A percentile compares a stretch with the other conserved stretches of the same genome.
Conservation (phyloP, 495 filamentous ascomycete genomes). For the Saxophila tyrrhenica region DNA sequence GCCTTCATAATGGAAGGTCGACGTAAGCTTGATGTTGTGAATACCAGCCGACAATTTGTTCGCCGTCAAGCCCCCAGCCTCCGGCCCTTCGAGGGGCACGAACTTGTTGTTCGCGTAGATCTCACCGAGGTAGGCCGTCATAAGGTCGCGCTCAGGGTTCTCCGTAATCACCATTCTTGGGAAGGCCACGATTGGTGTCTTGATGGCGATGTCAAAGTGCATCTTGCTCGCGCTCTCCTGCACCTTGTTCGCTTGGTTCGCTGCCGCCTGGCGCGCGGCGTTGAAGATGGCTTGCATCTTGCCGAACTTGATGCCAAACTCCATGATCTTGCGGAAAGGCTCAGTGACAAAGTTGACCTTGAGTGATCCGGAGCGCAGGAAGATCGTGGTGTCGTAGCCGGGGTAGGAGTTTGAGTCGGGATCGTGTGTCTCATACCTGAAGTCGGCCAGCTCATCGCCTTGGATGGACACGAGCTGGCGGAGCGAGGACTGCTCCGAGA, state of each 20-base stretch:
- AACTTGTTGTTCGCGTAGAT: slow-evolving; percentile 95
- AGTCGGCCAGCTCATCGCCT: slow-evolving; percentile 93
- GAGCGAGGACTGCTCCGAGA: slow-evolving; percentile 63
- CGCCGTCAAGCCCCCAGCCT: slow-evolving; percentile 55
- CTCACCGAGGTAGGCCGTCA: slow-evolving; percentile 91
- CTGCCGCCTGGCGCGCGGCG: slow-evolving; percentile 87
- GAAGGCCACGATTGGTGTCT: slow-evolving; percentile 92
- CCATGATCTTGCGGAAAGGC: slow-evolving; percentile 95
- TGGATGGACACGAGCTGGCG: slow-evolving; percentile 86
- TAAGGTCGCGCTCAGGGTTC: slow-evolving; percentile 57
- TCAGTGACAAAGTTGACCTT: slow-evolving; percentile 95
- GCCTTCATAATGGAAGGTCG: slow-evolving; percentile 70
- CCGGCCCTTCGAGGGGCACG: slow-evolving; percentile 59
- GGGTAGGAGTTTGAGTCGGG: slow-evolving; percentile 61
- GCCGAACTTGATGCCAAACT: slow-evolving; percentile 94
- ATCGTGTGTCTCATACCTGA: slow-evolving; percentile 94
- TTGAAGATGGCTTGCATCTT: slow-evolving; percentile 99
- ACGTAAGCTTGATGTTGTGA: slow-evolving; percentile 80
- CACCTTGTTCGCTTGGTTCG: slow-evolving; percentile 82
- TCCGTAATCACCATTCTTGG: slow-evolving; percentile 55
- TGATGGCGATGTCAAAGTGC: slow-evolving; percentile 85
- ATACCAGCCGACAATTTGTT: slow-evolving; percentile 90
- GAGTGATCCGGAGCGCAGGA: slow-evolving; percentile 79
- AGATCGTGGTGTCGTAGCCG: slow-evolving; percentile 89
- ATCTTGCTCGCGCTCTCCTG: slow-evolving; percentile 81